Percentiles rank a stretch among this genome's conserved stretches.
Conservation (phyloP, 495 filamentous ascomycete species). For the Penicillium turbatum region DNA sequence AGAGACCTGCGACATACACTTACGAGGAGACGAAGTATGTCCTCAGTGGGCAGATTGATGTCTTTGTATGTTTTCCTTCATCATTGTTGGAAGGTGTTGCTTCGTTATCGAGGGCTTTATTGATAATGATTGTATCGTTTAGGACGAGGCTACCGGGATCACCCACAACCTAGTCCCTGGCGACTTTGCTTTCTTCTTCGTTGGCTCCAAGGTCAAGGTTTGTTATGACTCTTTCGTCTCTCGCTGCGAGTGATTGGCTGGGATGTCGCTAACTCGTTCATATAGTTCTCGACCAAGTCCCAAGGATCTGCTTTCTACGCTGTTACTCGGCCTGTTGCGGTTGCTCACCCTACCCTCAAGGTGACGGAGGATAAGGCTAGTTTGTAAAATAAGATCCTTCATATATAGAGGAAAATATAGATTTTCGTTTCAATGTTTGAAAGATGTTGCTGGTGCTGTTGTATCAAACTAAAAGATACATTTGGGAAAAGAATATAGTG, state of each 20-base stretch:
- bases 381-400: not conserved
- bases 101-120: not conserved
- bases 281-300: slow-evolving; percentile 34
- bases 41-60: slow-evolving; percentile 30
- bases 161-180: slow-evolving; percentile 30
- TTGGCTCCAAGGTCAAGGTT: slow-evolving; percentile 33
- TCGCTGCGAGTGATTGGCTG: not conserved
- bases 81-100: not conserved
- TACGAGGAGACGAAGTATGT: slow-evolving; percentile 34
- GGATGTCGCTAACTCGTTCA: slow-evolving; percentile 1
- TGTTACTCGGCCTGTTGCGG: slow-evolving; percentile 25
- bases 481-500: no score
- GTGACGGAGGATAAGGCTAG: slow-evolving; percentile 21
- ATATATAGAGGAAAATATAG: not conserved
- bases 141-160: slow-evolving; percentile 34
- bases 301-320: slow-evolving; percentile 29
- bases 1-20: slow-evolving; percentile 25
- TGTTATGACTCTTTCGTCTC: not conserved
- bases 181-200: slow-evolving; percentile 34
- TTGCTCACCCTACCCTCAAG: slow-evolving; percentile 25
- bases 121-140: not conserved
- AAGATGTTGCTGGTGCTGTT: no score
- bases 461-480: no score
- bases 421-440: no score
- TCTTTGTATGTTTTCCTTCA: slow-evolving; percentile 18